These are phyloP conservation scores for Psidium guajava DNA, from an alignment of 345 rosid species.

Conservation along the genomic window DNA sequence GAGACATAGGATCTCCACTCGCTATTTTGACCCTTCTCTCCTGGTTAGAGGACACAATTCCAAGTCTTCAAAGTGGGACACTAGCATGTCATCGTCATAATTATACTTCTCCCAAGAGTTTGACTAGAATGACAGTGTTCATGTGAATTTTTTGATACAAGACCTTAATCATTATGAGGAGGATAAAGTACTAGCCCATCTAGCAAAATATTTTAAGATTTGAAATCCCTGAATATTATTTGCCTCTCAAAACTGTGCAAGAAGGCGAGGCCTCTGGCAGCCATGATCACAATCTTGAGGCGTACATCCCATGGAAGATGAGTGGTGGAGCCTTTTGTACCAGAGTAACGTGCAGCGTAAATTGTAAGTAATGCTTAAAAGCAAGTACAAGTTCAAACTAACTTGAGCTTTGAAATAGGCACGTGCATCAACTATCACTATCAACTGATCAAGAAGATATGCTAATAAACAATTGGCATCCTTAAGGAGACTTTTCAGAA, in stretches of 20 bases:
- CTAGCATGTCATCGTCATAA: background rate
- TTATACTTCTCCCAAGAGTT: background rate
- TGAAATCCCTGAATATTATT: constrained; percentile 2
- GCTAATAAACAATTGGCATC: background rate
- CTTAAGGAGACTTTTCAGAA: background rate
- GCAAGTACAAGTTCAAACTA: background rate
- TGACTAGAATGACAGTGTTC: background rate
- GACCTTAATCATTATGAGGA: background rate
- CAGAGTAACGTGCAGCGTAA: background rate
- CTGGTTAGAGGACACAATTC: background rate
- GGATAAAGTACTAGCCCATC: background rate
- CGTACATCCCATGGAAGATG: background rate
- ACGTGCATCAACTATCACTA: background rate
- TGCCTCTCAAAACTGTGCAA: background rate
- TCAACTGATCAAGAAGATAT: background rate
- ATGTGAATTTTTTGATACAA: background rate
- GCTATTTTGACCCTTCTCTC: background rate
- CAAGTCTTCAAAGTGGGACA: background rate
- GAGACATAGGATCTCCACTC: background rate
- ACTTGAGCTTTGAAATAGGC: background rate
- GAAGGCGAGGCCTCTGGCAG: background rate
- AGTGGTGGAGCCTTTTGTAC: background rate
- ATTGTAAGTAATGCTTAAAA: background rate
- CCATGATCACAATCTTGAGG: background rate
- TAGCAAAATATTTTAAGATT: constrained; percentile 1